phyloP scores from a whole-genome alignment of 768 basidiomycete species.

The Rubroboletus pulcherrimus region DNA sequence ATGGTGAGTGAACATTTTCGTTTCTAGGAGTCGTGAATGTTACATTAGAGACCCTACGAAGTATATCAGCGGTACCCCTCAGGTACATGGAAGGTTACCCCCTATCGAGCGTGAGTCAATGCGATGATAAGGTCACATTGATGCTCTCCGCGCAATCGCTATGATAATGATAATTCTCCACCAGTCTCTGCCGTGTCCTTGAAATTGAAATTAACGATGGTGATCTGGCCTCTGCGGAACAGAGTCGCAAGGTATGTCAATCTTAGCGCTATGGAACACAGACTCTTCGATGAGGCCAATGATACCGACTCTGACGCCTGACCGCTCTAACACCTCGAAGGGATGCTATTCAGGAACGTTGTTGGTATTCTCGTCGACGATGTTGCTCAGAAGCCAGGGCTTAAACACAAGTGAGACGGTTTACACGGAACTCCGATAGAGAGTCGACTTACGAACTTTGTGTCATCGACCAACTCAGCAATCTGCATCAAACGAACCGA shows the following conservation, averaged over 20 bases:
- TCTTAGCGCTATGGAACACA: conserved; percentile 5
- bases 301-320: conserved; percentile 69
- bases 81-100: conserved; percentile 2
- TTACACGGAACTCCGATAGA: no score
- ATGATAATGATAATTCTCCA: conserved; percentile 75
- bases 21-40: not conserved
- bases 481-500: not conserved
- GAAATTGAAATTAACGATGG: conserved; percentile 59
- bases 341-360: conserved; percentile 56
- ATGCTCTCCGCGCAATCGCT: conserved; percentile 63
- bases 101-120: conserved; percentile 74
- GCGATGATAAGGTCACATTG: conserved; percentile 82
- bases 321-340: conserved; percentile 64
- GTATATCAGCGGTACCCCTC: conserved; percentile 10
- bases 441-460: conserved; percentile 56
- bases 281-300: conserved; percentile 89
- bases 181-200: conserved; percentile 72
- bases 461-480: conserved; percentile 56
- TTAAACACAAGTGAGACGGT: no score
- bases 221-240: conserved; percentile 77
- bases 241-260: not conserved
- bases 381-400: conserved; percentile 60
- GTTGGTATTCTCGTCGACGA: conserved; percentile 65
- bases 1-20: conserved; percentile 5
- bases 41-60: conserved; percentile 30